Base-by-base conservation (phyloP, 108 stramenopile species). In the Skeletonema marinoi region DNA sequence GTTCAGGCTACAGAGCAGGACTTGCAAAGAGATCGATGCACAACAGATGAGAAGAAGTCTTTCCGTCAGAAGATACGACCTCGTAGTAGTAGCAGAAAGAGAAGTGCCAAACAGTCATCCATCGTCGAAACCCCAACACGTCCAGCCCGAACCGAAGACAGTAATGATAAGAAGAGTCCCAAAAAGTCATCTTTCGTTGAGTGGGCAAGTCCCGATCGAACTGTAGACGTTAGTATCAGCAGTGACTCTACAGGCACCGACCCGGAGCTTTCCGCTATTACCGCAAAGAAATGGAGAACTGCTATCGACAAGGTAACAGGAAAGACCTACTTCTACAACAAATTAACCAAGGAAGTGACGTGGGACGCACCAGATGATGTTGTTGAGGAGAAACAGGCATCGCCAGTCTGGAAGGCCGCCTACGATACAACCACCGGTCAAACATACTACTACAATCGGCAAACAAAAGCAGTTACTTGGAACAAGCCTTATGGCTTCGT, bases 241-340 rank as follows among this genome's bases (percentile, higher is more conserved):
- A 56, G 0, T 56, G 25, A 56, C 25, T 56, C 54, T 21, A 3
- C 54, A 25, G 25, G 7, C 8, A 56, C 54, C 8, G 25, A 46
- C 14, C 44, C 44, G 16, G 44, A 46, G 5, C 44, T 46, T 46
- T 16, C 54, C 9, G 54, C 9, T 2, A 25, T 25, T 56, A 7
- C 54, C 25, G 54, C 19, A 29, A 29, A 8, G 0, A 9, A 21
- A 51, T 74, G 73, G 73, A 74, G 36, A 36, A 48, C 66, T 48
- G 50, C 73, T 4, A 36, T 54, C 29, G 73, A 74, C 35, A 48
- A 68, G 65, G 29, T 12, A 44, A 68, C 48, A 32, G 73, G 73
- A 14, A 74, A 69, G 48, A 63, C 73, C 7, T 74, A 74, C 35
- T 74, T 30, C 73, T 74, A 74, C 35, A 74, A 74, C 73, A 74